Evolutionary conservation across 805 yeast genomes (phyloP).

Genomic region (Monosporozyma unispora): DNA sequence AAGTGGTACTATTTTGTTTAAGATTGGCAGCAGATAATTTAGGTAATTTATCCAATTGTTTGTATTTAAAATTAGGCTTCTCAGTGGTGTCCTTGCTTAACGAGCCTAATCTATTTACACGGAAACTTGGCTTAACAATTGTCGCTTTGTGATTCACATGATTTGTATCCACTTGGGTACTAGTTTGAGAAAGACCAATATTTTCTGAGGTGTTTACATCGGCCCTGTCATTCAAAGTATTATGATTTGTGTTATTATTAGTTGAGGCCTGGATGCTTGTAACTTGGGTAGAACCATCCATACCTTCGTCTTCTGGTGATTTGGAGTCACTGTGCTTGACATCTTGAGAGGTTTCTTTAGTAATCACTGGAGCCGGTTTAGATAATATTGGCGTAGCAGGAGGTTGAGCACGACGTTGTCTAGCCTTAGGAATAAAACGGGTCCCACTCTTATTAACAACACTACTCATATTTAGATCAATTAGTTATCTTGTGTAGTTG

Average conservation of each 20-base stretch:
- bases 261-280: not conserved
- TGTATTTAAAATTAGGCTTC: constrained; percentile 3
- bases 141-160: not conserved
- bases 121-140: not conserved
- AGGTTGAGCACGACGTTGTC: constrained; percentile 33
- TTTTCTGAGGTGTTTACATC: not conserved
- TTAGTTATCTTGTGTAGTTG: not conserved
- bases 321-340: constrained; percentile 1
- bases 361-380: constrained; percentile 1
- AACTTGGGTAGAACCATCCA: constrained; percentile 5
- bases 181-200: constrained; percentile 2
- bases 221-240: not conserved
- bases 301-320: constrained; percentile 1
- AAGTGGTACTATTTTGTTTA: not conserved
- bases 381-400: constrained; percentile 16
- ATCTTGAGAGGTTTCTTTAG: not conserved
- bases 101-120: constrained; percentile 1
- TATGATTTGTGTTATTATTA: not conserved
- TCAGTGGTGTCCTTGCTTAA: constrained; percentile 3
- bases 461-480: constrained; percentile 26
- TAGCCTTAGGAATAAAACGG: constrained; percentile 55
- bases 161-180: constrained; percentile 3
- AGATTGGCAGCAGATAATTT: not conserved
- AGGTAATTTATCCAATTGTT: not conserved
- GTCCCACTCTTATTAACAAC: constrained; percentile 44